A percentile compares a stretch with the other conserved stretches of the same genome.
Evolutionary conservation across 208 protist species (phyloP).

Genomic region (Leishmania aethiopica): DNA sequence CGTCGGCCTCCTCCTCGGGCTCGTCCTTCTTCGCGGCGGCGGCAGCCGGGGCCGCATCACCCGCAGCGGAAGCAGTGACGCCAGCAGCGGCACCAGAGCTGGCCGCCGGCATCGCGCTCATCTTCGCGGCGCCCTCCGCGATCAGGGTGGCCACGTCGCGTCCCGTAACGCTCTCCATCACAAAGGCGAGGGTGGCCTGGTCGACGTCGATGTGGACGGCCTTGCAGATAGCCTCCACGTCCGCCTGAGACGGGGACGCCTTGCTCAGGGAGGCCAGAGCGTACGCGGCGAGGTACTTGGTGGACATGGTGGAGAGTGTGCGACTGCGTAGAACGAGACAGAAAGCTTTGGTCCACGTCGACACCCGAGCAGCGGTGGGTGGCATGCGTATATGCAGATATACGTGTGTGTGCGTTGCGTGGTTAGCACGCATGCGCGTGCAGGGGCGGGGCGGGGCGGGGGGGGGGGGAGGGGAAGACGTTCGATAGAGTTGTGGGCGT

Average conservation of each 20-base stretch:
- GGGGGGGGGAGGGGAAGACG: not conserved
- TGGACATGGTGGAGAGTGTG: conserved; percentile 51
- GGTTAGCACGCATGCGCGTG: not conserved
- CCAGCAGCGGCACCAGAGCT: conserved; percentile 41
- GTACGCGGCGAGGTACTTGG: conserved; percentile 94
- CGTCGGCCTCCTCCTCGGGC: conserved; percentile 85
- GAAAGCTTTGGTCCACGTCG: not conserved
- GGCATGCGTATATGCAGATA: not conserved
- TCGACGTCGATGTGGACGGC: conserved; percentile 73
- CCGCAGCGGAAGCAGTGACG: conserved; percentile 30
- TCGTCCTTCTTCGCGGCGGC: conserved; percentile 62
- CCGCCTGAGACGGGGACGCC: conserved; percentile 64
- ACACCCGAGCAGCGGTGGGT: not conserved
- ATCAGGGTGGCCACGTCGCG: conserved; percentile 83
- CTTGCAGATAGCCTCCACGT: conserved; percentile 90
- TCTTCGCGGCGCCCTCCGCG: conserved; percentile 80
- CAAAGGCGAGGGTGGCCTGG: conserved; percentile 75
- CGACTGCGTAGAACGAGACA: not conserved
- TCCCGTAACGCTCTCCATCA: conserved; percentile 75
- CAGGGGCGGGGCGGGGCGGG: too few relatives aligned
- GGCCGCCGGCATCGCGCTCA: conserved; percentile 57
- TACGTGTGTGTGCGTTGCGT: not conserved
- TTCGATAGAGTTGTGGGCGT: not conserved
- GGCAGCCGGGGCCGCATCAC: conserved; percentile 39
- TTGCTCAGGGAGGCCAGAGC: conserved; percentile 86